Conservation (phyloP, 805 yeast species). For the Vanderwaltozyma yarrowii region DNA sequence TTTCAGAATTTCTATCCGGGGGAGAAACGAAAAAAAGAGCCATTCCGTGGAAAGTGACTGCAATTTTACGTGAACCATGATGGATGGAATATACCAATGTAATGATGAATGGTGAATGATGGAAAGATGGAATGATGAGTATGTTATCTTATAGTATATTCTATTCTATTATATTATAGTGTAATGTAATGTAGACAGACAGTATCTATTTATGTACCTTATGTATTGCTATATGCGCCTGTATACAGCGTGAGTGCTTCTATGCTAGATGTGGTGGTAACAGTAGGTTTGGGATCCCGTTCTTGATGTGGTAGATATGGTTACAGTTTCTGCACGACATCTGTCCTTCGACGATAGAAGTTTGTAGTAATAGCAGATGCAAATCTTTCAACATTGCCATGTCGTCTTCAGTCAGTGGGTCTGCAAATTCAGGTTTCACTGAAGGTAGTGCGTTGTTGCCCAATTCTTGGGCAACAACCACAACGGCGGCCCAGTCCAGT, state of each 20-base stretch:
- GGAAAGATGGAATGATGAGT: no score
- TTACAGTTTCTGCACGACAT: slow-evolving; percentile 83
- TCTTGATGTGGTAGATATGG: slow-evolving; percentile 82
- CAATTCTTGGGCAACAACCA: slow-evolving; percentile 64
- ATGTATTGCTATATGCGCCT: neutral
- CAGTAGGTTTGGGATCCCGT: slow-evolving; percentile 86
- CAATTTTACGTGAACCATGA: no score
- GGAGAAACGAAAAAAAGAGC: no score
- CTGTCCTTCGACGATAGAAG: slow-evolving; percentile 77
- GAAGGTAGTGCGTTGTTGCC: slow-evolving; percentile 56
- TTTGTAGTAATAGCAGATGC: slow-evolving; percentile 71
- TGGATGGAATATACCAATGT: no score
- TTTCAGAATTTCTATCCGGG: no score
- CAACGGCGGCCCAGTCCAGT: slow-evolving; percentile 80
- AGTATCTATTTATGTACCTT: no score
- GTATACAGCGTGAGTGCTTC: neutral
- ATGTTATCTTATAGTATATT: no score
- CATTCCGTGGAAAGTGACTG: no score
- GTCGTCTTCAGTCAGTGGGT: slow-evolving; percentile 33
- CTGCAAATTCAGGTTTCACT: slow-evolving; percentile 42
- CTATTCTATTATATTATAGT: no score
- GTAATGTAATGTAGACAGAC: no score
- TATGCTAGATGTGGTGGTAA: slow-evolving; percentile 87
- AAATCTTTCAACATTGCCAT: slow-evolving; percentile 54
- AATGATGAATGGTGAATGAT: no score